A percentile compares a stretch with the other conserved stretches of the same genome.
These are phyloP conservation scores for Phaeophleospora eucalypticola DNA, from an alignment of 2,329 filamentous ascomycete genomes.

Conservation along the genomic window DNA sequence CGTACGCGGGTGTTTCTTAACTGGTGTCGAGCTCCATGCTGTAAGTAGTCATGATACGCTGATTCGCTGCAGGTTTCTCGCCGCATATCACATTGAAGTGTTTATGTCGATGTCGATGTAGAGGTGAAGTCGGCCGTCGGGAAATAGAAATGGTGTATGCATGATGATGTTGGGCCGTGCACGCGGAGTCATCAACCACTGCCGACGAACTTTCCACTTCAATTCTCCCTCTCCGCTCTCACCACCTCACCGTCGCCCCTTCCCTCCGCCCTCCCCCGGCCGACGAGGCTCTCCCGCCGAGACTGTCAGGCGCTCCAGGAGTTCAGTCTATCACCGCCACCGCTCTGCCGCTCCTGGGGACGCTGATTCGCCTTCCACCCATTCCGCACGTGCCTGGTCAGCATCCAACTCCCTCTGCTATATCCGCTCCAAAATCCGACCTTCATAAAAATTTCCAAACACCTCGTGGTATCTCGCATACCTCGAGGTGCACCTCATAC, in stretches of 20 bases:
- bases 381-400: not conserved
- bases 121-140: too few species aligned
- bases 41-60: too few species aligned
- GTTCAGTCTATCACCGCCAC: constrained; percentile 3
- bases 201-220: not conserved
- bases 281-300: constrained; percentile 2
- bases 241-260: constrained; percentile 1
- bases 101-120: too few species aligned
- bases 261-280: constrained; percentile 3
- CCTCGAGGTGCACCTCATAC: not conserved
- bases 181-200: not conserved
- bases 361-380: constrained; percentile 6
- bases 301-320: constrained; percentile 24
- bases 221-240: not conserved
- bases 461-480: not conserved
- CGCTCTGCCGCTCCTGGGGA: constrained; percentile 20
- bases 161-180: too few species aligned
- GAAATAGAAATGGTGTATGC: too few species aligned
- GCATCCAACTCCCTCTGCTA: not conserved
- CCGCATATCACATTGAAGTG: too few species aligned
- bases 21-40: too few species aligned
- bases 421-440: not conserved
- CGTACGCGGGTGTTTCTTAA: too few species aligned
- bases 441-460: not conserved
- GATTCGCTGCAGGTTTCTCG: too few species aligned